Evolutionary conservation across 2,329 filamentous ascomycete species (phyloP), one percentile per base, ranked within the genome.

Genomic region (Rosellinia necatrix): DNA sequence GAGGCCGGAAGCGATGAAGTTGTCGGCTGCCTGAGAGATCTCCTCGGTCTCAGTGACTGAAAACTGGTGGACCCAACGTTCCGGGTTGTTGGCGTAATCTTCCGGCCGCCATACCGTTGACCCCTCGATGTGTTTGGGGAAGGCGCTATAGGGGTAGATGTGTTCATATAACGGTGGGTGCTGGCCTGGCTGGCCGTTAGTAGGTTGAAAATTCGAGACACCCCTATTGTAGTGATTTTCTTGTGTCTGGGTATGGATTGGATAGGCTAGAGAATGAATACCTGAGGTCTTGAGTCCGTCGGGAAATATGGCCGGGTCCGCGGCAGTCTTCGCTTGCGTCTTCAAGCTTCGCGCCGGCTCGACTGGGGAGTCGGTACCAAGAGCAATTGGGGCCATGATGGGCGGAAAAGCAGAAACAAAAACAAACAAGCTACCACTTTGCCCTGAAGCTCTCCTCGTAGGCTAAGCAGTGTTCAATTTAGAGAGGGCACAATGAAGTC

Each of bases 21-120:
- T 73, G 70, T 90, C 86, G 0, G 87, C 82, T 1, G 85, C 80
- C 15, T 71, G 66, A 61, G 81, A 82, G 49, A 91, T 76, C 66
- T 89, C 87, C 2, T 73, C 75, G 30, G 88, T 74, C 69, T 90
- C 86, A 7, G 81, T 76, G 0, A 76, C 71, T 2, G 79, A 84
- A 69, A 90, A 89, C 5, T 74, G 73, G 71, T 90, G 86, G 3
- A 85, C 85, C 88, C 88, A 91, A 74, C 80, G 79, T 68, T 88
- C 84, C 0, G 85, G 83, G 66, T 82, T 78, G 58, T 80, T 72
- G 55, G 75, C 75, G 68, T 86, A 89, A 24, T 88, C 84, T 30
- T 82, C 79, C 0, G 81, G 76, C 56, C 81, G 78, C 88, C 88
- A 91, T 53, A 87, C 84, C 1, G 86, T 90, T 5, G 81, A 80